phyloP scores from a whole-genome alignment of 2,329 filamentous ascomycete genomes.

The Pseudomassariella vexata region DNA sequence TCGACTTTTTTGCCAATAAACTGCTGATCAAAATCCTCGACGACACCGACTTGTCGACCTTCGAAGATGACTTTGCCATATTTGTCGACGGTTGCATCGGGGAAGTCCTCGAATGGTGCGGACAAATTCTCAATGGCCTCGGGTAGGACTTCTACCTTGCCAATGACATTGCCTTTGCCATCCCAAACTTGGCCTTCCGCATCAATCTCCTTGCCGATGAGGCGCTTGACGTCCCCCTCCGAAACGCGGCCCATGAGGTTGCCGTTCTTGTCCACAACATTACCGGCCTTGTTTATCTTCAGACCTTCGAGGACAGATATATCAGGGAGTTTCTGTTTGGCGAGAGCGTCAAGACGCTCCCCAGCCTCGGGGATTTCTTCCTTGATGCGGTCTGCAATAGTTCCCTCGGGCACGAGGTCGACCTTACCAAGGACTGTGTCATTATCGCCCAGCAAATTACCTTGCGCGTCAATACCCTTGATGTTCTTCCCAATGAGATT shows the following conservation, averaged over 20 bases:
- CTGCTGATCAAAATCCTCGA: slow-evolving; percentile 29
- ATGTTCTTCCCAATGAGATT: slow-evolving; percentile 50
- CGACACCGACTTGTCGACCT: slow-evolving; percentile 29
- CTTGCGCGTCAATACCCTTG: slow-evolving; percentile 60
- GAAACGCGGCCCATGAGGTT: slow-evolving; percentile 36
- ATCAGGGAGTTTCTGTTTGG: slow-evolving; percentile 16
- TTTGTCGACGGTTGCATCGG: slow-evolving; percentile 28
- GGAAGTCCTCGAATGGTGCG: slow-evolving; percentile 29
- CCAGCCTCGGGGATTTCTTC: slow-evolving; percentile 24
- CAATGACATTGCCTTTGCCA: slow-evolving; percentile 23
- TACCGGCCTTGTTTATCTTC: slow-evolving; percentile 37
- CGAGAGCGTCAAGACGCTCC: slow-evolving; percentile 23
- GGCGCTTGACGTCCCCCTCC: slow-evolving; percentile 32
- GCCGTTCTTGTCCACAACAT: slow-evolving; percentile 37
- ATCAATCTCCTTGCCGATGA: slow-evolving; percentile 36
- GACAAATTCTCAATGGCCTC: slow-evolving; percentile 26
- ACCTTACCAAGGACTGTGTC: slow-evolving; percentile 60
- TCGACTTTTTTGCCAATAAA: slow-evolving; percentile 29
- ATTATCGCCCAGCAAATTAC: slow-evolving; percentile 61
- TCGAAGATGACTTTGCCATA: slow-evolving; percentile 30
- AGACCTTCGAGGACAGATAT: slow-evolving; percentile 31
- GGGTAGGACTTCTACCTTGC: slow-evolving; percentile 34
- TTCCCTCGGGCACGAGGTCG: slow-evolving; percentile 39
- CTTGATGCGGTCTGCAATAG: slow-evolving; percentile 28
- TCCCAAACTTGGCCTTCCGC: slow-evolving; percentile 36